phyloP scores from a whole-genome alignment of 2,329 filamentous ascomycete genomes.

The Alternaria sp. region DNA sequence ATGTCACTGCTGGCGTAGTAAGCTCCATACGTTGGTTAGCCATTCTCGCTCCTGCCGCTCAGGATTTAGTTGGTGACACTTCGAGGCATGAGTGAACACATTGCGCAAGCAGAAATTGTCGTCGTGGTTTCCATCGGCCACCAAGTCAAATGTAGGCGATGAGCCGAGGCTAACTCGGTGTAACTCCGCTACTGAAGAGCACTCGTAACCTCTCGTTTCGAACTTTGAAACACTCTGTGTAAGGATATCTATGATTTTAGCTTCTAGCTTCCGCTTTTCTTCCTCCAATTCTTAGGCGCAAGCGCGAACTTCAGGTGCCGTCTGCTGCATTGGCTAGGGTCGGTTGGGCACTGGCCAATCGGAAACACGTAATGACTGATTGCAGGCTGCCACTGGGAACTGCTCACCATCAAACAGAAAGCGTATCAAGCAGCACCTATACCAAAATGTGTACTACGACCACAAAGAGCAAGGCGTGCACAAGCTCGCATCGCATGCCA shows the following conservation, averaged over 20 bases:
- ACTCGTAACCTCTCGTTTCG: not conserved
- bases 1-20: not conserved
- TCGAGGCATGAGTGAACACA: not conserved
- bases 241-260: not conserved
- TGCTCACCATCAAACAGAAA: not conserved
- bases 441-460: not conserved
- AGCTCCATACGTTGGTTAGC: not conserved
- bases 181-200: not conserved
- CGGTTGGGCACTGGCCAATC: not conserved
- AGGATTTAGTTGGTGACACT: not conserved
- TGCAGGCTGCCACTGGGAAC: not conserved
- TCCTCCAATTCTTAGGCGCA: not conserved
- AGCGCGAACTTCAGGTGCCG: not conserved
- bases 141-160: constrained; percentile 6
- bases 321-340: not conserved
- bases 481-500: not conserved
- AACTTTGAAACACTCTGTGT: not conserved
- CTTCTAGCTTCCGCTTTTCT: not conserved
- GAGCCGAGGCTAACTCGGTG: constrained; percentile 11
- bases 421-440: not conserved
- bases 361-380: not conserved
- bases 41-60: not conserved
- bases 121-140: not conserved
- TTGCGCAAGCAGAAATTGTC: constrained; percentile 4
- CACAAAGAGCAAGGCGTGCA: not conserved